Conservation (phyloP, 352 stramenopile genomes). For the Plasmopara halstedii region DNA sequence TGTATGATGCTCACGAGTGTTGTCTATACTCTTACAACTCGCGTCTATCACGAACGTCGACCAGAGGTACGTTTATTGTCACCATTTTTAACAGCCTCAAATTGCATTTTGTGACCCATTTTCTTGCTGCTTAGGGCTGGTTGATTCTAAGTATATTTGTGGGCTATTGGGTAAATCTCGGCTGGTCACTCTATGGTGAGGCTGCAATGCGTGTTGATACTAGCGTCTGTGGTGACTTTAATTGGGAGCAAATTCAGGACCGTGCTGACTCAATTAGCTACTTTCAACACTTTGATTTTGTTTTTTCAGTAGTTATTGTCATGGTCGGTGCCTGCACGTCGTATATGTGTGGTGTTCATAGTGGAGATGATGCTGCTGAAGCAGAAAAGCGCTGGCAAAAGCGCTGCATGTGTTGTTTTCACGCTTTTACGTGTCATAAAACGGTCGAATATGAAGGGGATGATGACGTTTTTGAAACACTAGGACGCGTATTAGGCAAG, state of each 20-base stretch:
- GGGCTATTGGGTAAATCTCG: constrained; percentile 44
- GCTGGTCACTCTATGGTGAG: constrained; percentile 57
- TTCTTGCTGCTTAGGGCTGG: constrained; percentile 20
- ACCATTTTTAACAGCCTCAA: not conserved
- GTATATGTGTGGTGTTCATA: constrained; percentile 66
- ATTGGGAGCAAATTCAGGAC: constrained; percentile 49
- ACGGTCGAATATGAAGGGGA: constrained; percentile 32
- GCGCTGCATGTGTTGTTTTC: constrained; percentile 54
- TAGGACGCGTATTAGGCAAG: constrained; percentile 57
- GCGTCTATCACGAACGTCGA: constrained; percentile 43
- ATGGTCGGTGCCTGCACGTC: constrained; percentile 35
- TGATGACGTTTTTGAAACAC: constrained; percentile 57
- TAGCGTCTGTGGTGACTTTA: constrained; percentile 31
- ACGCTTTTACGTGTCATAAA: constrained; percentile 43
- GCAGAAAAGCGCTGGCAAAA: constrained; percentile 60
- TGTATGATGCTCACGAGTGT: constrained; percentile 33
- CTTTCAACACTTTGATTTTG: constrained; percentile 67
- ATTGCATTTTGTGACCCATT: not conserved
- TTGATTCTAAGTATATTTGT: constrained; percentile 55
- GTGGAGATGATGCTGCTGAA: constrained; percentile 36
- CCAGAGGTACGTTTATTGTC: constrained; percentile 29
- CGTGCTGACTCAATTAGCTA: constrained; percentile 46
- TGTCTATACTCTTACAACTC: constrained; percentile 40
- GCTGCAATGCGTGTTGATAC: constrained; percentile 41
- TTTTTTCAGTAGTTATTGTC: constrained; percentile 43